Evolutionary conservation across 164 flowering plant genomes (phyloP).

Genomic region (Euptelea pleiosperma): DNA sequence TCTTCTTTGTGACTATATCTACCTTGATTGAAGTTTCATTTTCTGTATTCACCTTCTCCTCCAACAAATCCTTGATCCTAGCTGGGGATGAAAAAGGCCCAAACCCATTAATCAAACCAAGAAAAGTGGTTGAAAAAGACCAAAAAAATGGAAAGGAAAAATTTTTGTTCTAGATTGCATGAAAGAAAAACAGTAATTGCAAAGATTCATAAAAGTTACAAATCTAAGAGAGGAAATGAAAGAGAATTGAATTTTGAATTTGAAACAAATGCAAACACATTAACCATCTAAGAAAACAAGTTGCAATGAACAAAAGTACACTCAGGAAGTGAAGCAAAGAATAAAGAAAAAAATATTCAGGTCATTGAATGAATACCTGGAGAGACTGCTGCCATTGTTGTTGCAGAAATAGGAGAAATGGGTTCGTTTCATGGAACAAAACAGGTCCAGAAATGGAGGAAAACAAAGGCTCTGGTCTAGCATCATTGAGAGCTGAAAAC

Average conservation of each 20-base stretch:
- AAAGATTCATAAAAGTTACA: too few relatives aligned
- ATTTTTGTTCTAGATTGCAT: not conserved
- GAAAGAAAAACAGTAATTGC: too few relatives aligned
- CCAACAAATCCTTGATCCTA: too few relatives aligned
- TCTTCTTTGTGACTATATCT: too few relatives aligned
- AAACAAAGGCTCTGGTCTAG: conserved; percentile 22
- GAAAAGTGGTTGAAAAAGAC: not conserved
- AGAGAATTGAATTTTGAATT: too few relatives aligned
- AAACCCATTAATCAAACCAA: not conserved
- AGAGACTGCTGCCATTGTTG: conserved; percentile 43
- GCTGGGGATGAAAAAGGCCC: not conserved
- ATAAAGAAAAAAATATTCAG: not conserved
- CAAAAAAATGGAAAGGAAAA: not conserved
- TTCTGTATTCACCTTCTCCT: too few relatives aligned
- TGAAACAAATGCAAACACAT: not conserved
- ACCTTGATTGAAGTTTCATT: too few relatives aligned
- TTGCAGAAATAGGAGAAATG: conserved; percentile 24
- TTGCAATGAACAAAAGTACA: too few relatives aligned
- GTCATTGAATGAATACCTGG: conserved; percentile 36
- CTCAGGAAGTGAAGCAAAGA: not conserved
- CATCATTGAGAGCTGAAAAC: conserved; percentile 12
- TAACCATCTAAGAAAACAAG: not conserved
- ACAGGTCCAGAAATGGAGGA: conserved; percentile 23
- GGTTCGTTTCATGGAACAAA: conserved; percentile 19
- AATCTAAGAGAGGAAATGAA: too few relatives aligned